Base-by-base conservation (phyloP, 257 asterid genomes). In the Solanum medicagineum region DNA sequence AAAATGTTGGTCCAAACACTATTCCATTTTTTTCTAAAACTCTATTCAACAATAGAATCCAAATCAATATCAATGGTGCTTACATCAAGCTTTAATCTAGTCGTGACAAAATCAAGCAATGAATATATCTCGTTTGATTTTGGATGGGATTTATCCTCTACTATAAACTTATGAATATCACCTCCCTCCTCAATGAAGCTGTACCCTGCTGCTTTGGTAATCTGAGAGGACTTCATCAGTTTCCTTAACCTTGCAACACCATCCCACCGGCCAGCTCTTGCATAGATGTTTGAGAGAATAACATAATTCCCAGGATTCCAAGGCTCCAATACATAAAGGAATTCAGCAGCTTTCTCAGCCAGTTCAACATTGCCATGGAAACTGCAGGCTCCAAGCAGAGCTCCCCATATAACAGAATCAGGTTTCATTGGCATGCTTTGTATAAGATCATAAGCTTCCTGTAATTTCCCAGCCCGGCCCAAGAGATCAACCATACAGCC, bases 401-500 rank as follows among this genome's bases (percentile, higher is more conserved):
- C 87, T 85, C 98, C 99, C 98, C 99, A 95, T 13, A 95, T 90
- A 49, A 95, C 95, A 20, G 97, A 90, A 86, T 95, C 99, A 1
- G 98, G 94, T 85, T 85, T 92, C 98, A 94, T 92, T 13, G 99
- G 96, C 97, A 94, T 95, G 12, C 87, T 68, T 57, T 85, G 87
- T 74, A 93, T 91, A 1, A 94, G 94, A 59, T 89, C 54, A 81
- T 92, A 91, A 57, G 97, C 95, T 89, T 93, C 94, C 84, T 93
- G 87, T 45, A 95, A 55, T 70, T 89, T 73, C 62, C 97, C 95
- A 16, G 94, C 97, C 77, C 99, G 93, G 17, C 98, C 98, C 17
- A 95, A 88, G 68, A 95, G 97, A 89, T 95, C 98, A 81, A 93
- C 95, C 93, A 95, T 90, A 88, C 98, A 95, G 84, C 99, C 86